phyloP scores from a whole-genome alignment of 164 flowering plant species.

The Echeveria elegans region DNA sequence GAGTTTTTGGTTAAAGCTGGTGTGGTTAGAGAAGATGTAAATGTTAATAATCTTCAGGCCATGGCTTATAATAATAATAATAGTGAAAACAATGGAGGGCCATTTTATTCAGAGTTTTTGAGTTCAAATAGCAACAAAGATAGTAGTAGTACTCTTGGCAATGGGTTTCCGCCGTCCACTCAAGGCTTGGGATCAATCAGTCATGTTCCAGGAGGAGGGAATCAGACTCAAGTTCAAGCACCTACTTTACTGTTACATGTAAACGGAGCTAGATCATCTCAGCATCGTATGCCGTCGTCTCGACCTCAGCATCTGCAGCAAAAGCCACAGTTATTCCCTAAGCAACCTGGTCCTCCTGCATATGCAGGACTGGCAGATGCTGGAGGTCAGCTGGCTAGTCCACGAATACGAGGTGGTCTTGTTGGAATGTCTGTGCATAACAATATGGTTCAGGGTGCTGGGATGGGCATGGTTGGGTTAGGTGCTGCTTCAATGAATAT shows the following conservation, averaged over 20 bases:
- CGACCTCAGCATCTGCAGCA: conserved; percentile 18
- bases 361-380: conserved; percentile 27
- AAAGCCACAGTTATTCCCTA: conserved; percentile 19
- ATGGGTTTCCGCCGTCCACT: conserved; percentile 29
- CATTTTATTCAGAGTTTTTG: too few species aligned
- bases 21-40: conserved; percentile 57
- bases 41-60: background rate
- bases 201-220: conserved; percentile 19
- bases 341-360: conserved; percentile 33
- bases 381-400: conserved; percentile 32
- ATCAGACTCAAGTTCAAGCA: conserved; percentile 25
- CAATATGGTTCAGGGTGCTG: conserved; percentile 39
- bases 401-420: conserved; percentile 38
- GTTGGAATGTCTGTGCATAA: conserved; percentile 33
- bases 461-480: conserved; percentile 49
- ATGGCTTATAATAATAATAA: background rate
- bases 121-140: too few species aligned
- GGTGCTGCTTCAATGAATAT: conserved; percentile 39
- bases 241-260: conserved; percentile 40
- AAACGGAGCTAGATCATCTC: conserved; percentile 40
- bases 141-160: conserved; percentile 27
- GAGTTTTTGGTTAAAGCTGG: conserved; percentile 75
- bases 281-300: conserved; percentile 18
- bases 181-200: conserved; percentile 22
- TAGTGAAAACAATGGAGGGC: conserved; percentile 6